Evolutionary conservation across 2,329 filamentous ascomycete species (phyloP), one percentile per base, ranked within the genome.

Genomic region (Mycosphaerelloides madeirae): DNA sequence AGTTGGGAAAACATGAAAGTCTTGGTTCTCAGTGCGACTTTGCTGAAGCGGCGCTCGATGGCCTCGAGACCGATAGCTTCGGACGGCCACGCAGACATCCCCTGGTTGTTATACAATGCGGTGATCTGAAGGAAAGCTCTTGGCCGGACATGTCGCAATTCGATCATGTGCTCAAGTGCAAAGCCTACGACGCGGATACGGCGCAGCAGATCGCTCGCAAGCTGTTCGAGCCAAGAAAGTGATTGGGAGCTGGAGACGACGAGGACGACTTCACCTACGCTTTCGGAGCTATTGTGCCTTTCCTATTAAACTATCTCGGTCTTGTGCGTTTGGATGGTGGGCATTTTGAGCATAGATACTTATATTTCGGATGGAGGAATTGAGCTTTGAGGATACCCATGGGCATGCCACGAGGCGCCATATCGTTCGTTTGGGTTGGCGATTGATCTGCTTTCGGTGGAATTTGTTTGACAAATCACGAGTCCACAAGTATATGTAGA

Each of bases 1-100:
- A 73, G 2, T 68, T 70, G 29, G 67, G 38, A 35, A 44, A 49
- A 37, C 41, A 44, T 20, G 44, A 53, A 22, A 40, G 45, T 9
- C 41, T 59, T 15, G 40, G 41, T 16, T 41, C 45, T n/a, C 57
- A 60, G 16, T 44, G 44, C n/a, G 49, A 50, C 15, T 59, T 60
- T 32, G 53, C 52, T 13, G 46, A 53, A 14, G 47, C 43, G 13
- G 50, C 49, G 3, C 38, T 50, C 11, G 50, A 45, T 1, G 46
- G 45, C 2, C 29, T 55, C 16, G 47, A 48, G 8, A 25, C 32
- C 15, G 35, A 37, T 28, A 13, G 14, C 29, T 29, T 36, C 15
- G 42, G 35, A 14, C 18, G 43, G 33, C 31, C 46, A 2, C 35
- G 29, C 11, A 43, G 43, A 16, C 31, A 41, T 16, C 47, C 53